These are phyloP conservation scores for Auriscalpium microsporum DNA, from an alignment of 768 basidiomycete species.

Conservation along the genomic window DNA sequence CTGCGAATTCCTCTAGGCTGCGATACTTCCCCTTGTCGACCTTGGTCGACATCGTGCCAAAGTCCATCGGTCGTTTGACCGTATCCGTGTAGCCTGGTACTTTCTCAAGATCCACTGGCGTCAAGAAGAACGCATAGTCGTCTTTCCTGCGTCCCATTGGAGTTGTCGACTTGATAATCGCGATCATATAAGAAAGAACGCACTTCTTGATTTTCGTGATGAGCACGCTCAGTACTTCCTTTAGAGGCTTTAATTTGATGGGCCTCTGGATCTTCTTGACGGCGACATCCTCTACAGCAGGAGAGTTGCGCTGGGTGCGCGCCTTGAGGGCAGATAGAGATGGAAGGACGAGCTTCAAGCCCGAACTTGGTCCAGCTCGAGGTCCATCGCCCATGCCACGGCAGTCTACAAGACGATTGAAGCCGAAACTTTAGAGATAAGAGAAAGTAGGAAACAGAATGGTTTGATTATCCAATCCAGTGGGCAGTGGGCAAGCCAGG, in stretches of 20 bases:
- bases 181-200: background rate
- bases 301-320: conserved; percentile 34
- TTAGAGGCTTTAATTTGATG: conserved; percentile 69
- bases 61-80: conserved; percentile 85
- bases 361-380: conserved; percentile 17
- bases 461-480: no score
- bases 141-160: conserved; percentile 48
- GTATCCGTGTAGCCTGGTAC: conserved; percentile 59
- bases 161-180: no score
- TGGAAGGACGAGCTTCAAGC: conserved; percentile 59
- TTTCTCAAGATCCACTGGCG: conserved; percentile 51
- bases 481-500: background rate
- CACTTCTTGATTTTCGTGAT: conserved; percentile 73
- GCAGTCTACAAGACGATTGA: no score
- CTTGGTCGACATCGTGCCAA: conserved; percentile 79
- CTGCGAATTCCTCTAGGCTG: conserved; percentile 72
- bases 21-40: conserved; percentile 70
- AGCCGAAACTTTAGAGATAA: no score
- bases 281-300: conserved; percentile 3
- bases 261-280: conserved; percentile 41
- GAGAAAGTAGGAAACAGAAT: no score
- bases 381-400: background rate
- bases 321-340: conserved; percentile 52
- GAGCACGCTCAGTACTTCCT: conserved; percentile 61
- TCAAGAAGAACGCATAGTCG: conserved; percentile 77